A percentile compares a stretch with the other conserved stretches of the same genome.
These are phyloP conservation scores for Monilinia fructigena DNA, from an alignment of 2,329 filamentous ascomycete species.

Conservation along the genomic window DNA sequence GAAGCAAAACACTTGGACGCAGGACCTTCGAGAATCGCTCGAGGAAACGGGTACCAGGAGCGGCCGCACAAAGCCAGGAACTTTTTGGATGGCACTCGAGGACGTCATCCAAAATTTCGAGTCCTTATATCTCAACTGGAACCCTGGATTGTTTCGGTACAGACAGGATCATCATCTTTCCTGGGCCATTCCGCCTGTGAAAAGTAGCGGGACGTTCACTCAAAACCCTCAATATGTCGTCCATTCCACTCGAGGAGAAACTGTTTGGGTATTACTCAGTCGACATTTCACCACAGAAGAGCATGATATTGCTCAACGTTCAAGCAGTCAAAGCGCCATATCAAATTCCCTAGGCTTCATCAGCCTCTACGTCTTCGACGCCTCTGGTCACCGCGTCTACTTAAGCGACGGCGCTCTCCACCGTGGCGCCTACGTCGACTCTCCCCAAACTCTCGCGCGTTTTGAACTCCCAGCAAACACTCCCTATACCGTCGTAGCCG, in stretches of 20 bases:
- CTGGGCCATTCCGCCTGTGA: constrained; percentile 62
- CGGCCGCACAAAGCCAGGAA: constrained; percentile 55
- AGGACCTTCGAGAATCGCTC: constrained; percentile 34
- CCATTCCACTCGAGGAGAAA: constrained; percentile 55
- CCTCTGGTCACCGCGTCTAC: constrained; percentile 68
- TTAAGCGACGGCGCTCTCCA: constrained; percentile 70
- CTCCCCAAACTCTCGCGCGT: constrained; percentile 83
- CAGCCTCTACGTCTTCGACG: constrained; percentile 77
- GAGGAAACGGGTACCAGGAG: constrained; percentile 30
- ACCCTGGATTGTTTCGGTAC: constrained; percentile 75
- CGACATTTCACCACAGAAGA: constrained; percentile 78
- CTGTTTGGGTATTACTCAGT: constrained; percentile 80
- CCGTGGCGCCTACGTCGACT: constrained; percentile 86
- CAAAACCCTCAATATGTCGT: constrained; percentile 73
- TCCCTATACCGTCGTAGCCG: constrained; percentile 62
- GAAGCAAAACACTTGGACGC: constrained; percentile 27
- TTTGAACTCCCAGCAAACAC: constrained; percentile 56
- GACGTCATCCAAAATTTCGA: constrained; percentile 90
- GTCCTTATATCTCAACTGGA: constrained; percentile 97
- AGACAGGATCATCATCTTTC: constrained; percentile 88
- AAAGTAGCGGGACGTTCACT: constrained; percentile 54
- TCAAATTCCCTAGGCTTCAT: constrained; percentile 67
- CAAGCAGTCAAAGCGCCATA: constrained; percentile 34
- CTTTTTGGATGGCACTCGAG: constrained; percentile 90
- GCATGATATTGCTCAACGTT: constrained; percentile 53